Evolutionary conservation across 345 rosid genomes (phyloP).

Genomic region (Linum usitatissimum): DNA sequence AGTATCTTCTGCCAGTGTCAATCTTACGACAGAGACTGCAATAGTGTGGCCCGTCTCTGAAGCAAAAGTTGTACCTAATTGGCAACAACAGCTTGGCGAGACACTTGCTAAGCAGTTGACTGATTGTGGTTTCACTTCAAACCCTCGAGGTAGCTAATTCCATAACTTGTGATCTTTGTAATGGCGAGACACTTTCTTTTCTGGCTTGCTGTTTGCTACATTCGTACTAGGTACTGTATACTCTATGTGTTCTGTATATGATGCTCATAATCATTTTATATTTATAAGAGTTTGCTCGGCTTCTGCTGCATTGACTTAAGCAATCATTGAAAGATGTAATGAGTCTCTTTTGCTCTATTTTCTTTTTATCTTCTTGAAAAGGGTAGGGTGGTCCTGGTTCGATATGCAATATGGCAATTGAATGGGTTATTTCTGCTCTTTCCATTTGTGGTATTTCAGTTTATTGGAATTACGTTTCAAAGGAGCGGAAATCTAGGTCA

Average conservation of each 20-base stretch:
- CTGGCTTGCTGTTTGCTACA: neutral
- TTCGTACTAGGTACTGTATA: too few species aligned
- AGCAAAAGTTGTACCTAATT: constrained; percentile 60
- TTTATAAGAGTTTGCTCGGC: neutral
- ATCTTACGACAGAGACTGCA: constrained; percentile 91
- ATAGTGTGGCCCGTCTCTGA: constrained; percentile 82
- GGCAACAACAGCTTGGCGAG: constrained; percentile 78
- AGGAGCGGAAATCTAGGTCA: too few species aligned
- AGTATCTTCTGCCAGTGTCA: constrained; percentile 84
- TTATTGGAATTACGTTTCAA: too few species aligned
- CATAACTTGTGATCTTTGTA: neutral
- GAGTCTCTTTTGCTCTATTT: too few species aligned
- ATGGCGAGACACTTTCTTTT: neutral
- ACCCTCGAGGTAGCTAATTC: constrained; percentile 53
- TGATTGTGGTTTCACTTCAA: constrained; percentile 70
- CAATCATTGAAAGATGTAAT: neutral
- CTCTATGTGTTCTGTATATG: neutral
- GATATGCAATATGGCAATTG: too few species aligned
- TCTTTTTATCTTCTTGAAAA: too few species aligned
- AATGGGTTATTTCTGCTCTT: too few species aligned
- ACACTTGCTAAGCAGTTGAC: constrained; percentile 83
- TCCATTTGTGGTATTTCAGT: too few species aligned
- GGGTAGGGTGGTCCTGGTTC: too few species aligned
- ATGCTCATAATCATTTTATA: neutral
- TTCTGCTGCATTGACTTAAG: neutral